A percentile compares a stretch with the other conserved stretches of the same genome.
phyloP scores from a whole-genome alignment of 495 filamentous ascomycete species.

The Tuber microsphaerosporum region DNA sequence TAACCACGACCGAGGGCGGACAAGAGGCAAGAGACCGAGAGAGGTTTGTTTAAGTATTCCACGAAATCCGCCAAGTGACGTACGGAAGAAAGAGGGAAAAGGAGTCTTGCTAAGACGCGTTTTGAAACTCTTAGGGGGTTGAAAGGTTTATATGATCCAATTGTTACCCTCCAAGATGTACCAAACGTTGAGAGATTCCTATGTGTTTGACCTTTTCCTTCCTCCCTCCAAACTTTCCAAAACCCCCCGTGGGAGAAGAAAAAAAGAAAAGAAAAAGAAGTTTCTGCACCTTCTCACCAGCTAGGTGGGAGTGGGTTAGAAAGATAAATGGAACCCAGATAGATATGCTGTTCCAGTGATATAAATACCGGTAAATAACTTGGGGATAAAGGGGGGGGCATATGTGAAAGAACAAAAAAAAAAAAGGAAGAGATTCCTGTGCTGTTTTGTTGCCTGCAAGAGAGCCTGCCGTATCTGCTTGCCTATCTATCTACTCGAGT shows the following conservation, averaged over 20 bases:
- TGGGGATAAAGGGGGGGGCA: background rate
- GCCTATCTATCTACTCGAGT: background rate
- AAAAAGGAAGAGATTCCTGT: background rate
- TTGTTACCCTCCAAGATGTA: slow-evolving; percentile 1
- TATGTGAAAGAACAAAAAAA: background rate
- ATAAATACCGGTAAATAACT: slow-evolving; percentile 4
- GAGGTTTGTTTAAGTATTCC: background rate
- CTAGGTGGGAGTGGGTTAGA: background rate
- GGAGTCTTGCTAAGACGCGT: background rate
- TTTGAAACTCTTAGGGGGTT: slow-evolving; percentile 3
- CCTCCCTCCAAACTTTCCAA: background rate
- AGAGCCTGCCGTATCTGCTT: background rate
- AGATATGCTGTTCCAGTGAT: slow-evolving; percentile 3
- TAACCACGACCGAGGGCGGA: background rate
- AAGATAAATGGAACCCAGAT: background rate
- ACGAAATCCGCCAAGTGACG: background rate
- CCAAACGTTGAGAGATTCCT: background rate
- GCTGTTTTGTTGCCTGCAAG: background rate
- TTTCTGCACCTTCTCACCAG: background rate
- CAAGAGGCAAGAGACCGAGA: background rate
- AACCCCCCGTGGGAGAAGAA: background rate
- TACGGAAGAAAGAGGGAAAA: background rate
- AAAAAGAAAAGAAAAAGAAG: background rate
- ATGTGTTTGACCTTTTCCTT: background rate
- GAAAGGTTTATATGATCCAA: background rate